Percentiles rank a stretch among this genome's conserved stretches.
These are phyloP conservation scores for Coemansia sp. DNA, from an alignment of 192 early-diverging fungal genomes.

Conservation along the genomic window DNA sequence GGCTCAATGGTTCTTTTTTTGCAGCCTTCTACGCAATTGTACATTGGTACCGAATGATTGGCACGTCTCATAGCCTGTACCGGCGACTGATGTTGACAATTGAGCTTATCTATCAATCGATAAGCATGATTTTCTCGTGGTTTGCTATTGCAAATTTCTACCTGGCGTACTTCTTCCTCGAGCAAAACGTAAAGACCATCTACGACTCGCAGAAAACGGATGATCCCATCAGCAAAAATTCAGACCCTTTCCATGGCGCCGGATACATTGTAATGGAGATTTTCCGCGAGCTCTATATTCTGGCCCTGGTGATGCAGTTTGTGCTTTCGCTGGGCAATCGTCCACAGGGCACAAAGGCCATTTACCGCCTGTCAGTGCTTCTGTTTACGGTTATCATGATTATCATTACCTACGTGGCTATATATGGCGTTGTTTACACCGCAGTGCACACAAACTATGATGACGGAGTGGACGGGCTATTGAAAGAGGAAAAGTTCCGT, in stretches of 20 bases:
- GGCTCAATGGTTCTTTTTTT: slow-evolving; percentile 96
- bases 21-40: slow-evolving; percentile 82
- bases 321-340: slow-evolving; percentile 93
- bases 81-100: slow-evolving; percentile 73
- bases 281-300: slow-evolving; percentile 74
- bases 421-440: slow-evolving; percentile 60
- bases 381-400: slow-evolving; percentile 88
- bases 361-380: slow-evolving; percentile 72
- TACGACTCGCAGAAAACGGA: slow-evolving; percentile 27
- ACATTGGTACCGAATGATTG: slow-evolving; percentile 76
- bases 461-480: slow-evolving; percentile 40
- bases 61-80: slow-evolving; percentile 68
- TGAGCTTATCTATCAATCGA: slow-evolving; percentile 79
- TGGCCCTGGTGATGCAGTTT: slow-evolving; percentile 78
- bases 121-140: slow-evolving; percentile 86
- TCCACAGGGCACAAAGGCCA: slow-evolving; percentile 83
- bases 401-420: slow-evolving; percentile 75
- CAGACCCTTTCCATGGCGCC: slow-evolving; percentile 62
- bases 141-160: slow-evolving; percentile 90
- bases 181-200: slow-evolving; percentile 52
- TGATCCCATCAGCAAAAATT: slow-evolving; percentile 43
- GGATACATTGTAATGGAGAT: slow-evolving; percentile 64
- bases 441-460: slow-evolving; percentile 48
- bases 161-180: slow-evolving; percentile 85
- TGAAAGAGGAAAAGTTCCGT: slow-evolving; percentile 63